Base-by-base conservation (phyloP, 768 basidiomycete genomes). In the Pisolithus marmoratus region DNA sequence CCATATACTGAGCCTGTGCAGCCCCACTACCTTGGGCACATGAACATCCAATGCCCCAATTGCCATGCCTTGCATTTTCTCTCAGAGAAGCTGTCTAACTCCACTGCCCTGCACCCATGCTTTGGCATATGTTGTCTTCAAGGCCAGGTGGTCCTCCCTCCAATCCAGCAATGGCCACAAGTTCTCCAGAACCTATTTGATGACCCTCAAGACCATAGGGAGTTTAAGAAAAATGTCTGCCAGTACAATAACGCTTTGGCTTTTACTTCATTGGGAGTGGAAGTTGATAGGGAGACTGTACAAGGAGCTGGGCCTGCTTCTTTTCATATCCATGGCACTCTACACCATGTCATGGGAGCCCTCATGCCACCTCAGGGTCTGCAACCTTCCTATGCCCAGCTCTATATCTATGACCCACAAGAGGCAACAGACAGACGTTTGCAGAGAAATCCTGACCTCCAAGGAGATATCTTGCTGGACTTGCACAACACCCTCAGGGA, bases 241-340 rank as follows among this genome's bases (percentile, higher is more conserved):
- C 62, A 64, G 48, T 74, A 74, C 51, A 75, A 76, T 54, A 48
- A 56, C 26, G 67, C 74, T 2, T 59, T 76, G 47, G 66, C 72
- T 4, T 76, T 74, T 54, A 73, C 72, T 0, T 75, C 74, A 2
- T 41, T 74, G 1, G 67, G 66, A 9, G 70, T 69, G 8, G 53
- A 58, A 1, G 50, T 68, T 20, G 68, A 74, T 48, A 50, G 62
- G 9, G 19, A 34, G n/a, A 40, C 54, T 26, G 38, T 50, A 37
- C 29, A 48, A 26, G 61, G 62, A 7, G 26, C 42, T 36, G 67
- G 63, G 1, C 62, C 62, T 5, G 58, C 50, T 5, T 27, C 34
- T 4, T 52, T 52, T 14, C 15, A 14, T 17, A 67, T 75, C 4
- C 60, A 53, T 50, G 71, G 68, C 2, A 65, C 69, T 46, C 68